Evolutionary conservation across 1,284 basidiomycete genomes (phyloP), one percentile per base, ranked within the genome.

Genomic region (Quambalaria eucalypti): DNA sequence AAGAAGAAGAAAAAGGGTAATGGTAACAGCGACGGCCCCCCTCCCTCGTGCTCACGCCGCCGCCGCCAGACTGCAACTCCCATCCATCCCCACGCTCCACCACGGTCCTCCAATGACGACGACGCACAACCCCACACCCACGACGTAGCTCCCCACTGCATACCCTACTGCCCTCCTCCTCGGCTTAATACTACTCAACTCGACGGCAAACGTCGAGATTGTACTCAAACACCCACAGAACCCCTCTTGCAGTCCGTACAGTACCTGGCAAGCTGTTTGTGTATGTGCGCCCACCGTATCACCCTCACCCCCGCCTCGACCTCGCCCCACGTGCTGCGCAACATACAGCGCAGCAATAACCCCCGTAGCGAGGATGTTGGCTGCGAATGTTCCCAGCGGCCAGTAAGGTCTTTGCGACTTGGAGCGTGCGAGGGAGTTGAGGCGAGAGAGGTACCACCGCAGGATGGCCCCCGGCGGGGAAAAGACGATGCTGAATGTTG

Each of bases 191-290:
- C 82, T 81, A 6, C 80, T 76, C 30, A 89, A 77, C 75, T 99
- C 95, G 2, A 85, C 85, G 1, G 84, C 86, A 73, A 97, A 93
- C 10, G 92, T 98, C 77, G 88, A 91, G 59, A 99, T 82, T 0
- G 95, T 99, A 3, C 87, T 92, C 62, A 98, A 79, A 77, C 90
- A 91, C 7, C 92, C 95, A 72, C 92, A 97, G 71, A 91, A 96
- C 2, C 95, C 95, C 69, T 96, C 88, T 30, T 82, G 80, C 28
- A 98, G 77, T 1, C 68, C 72, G 10, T 66, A 58, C 16, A 72
- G 55, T 0, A 63, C 71, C 21, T 64, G 36, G 39, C 72, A 74
- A n/a, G n/a, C n/a, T n/a, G n/a, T n/a, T n/a, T n/a, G n/a, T n/a
- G n/a, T n/a, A n/a, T n/a, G n/a, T n/a, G n/a, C n/a, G 0, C 56